Evolutionary conservation across 139 green algal species (phyloP).

Genomic region (Edaphochlamys debaryana): DNA sequence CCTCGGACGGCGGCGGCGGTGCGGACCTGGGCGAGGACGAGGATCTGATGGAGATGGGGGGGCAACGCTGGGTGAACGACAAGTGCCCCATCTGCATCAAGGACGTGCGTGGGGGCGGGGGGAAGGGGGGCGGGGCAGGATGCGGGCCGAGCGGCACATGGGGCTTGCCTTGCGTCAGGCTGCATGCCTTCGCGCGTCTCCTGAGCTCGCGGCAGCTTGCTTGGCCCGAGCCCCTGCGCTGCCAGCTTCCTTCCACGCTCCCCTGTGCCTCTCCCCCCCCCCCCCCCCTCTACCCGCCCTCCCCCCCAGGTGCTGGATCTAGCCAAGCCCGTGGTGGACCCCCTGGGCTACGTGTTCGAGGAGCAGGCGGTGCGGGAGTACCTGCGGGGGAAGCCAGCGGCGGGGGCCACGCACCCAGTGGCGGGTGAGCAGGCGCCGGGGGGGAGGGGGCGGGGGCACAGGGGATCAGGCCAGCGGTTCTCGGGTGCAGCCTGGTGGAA

Average conservation of each 20-base stretch:
- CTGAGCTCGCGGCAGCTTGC: too few species aligned
- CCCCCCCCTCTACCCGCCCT: not conserved
- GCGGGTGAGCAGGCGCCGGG: not conserved
- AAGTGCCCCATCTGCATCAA: slow-evolving; percentile 22
- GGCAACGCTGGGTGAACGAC: not conserved
- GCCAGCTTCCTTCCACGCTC: too few species aligned
- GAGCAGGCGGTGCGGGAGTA: not conserved
- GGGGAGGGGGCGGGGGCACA: too few species aligned
- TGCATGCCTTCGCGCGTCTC: too few species aligned
- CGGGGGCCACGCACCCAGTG: not conserved
- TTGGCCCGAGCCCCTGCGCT: too few species aligned
- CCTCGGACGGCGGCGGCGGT: not conserved
- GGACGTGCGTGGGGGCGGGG: not conserved
- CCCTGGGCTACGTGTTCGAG: slow-evolving; percentile 23
- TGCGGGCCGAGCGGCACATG: too few species aligned
- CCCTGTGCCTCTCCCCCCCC: too few species aligned
- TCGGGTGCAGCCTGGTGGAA: too few species aligned
- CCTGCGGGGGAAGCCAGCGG: not conserved
- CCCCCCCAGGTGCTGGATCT: slow-evolving; percentile 11
- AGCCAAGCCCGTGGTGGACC: not conserved
- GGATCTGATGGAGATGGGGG: not conserved
- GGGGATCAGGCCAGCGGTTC: too few species aligned
- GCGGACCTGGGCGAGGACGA: not conserved
- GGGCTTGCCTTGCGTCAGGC: too few species aligned
- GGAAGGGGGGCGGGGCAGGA: too few species aligned